Base-by-base conservation (phyloP, 805 yeast species). In the Metschnikowia anglica region DNA sequence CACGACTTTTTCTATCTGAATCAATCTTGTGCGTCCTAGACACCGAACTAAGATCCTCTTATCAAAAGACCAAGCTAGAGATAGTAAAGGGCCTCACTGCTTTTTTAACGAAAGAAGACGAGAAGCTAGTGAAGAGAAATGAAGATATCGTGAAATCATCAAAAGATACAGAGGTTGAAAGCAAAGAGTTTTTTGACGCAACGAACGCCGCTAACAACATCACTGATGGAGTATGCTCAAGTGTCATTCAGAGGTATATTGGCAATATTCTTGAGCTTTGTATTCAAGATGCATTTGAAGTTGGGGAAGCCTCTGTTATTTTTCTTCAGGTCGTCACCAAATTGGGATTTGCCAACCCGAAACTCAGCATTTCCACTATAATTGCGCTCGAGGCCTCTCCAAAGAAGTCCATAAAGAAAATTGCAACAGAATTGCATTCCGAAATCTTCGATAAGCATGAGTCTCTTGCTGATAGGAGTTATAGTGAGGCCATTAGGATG, bases 301-400 rank as follows among this genome's bases (percentile, higher is more conserved):
- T 62, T 34, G 76, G 87, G 1, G 60, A 66, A 21, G 58, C 72
- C 1, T 81, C 88, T 0, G 71, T 82, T 3, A 66, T 71, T 24
- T 79, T 81, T 46, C 55, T 87, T 32, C 78, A 73, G 41, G 59
- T 77, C 32, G 76, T 83, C 18, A 73, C 83, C 8, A 71, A 71
- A 21, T 70, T 80, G 41, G 95, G 95, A 0, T 83, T 78, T 60
- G 83, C 85, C 0, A 86, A 84, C 55, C 96, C 96, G 1, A 74
- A 85, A 43, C 54, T 76, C 4, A 78, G 88, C 53, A 75, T 83
- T 5, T 77, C 89, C 0, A 82, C 89, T 0, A 70, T 86, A 0
- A 73, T 87, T 43, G 91, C 91, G 0, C 64, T 88, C 26, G 81
- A 81, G 44, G 70, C 85, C 0, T 79, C 88, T 0, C 61, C 67